Conservation (phyloP, 2,329 filamentous ascomycete genomes). For the Arthrobotrys musiformis region DNA sequence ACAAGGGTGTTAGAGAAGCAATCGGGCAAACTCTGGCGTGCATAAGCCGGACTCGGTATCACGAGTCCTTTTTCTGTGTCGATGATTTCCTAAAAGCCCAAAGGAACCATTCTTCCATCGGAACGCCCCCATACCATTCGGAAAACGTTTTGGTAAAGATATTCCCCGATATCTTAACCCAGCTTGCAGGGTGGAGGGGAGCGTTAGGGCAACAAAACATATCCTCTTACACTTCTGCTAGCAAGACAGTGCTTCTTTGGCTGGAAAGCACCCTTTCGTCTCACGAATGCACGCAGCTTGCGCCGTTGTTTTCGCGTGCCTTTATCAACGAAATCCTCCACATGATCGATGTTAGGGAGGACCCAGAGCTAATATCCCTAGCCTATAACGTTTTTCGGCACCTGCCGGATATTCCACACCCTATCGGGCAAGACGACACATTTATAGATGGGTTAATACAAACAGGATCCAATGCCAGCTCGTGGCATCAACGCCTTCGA, state of each 20-base stretch:
- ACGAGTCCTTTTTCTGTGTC: conserved; percentile 90
- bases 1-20: conserved; percentile 94
- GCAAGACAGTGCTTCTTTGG: conserved; percentile 96
- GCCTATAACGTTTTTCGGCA: conserved; percentile 98
- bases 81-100: conserved; percentile 79
- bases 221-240: conserved; percentile 92
- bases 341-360: conserved; percentile 99
- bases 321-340: conserved; percentile 94
- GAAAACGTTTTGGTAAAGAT: conserved; percentile 77
- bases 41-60: conserved; percentile 90
- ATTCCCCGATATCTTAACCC: conserved; percentile 78
- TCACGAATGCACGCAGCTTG: conserved; percentile 89
- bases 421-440: conserved; percentile 81
- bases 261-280: conserved; percentile 90
- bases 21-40: conserved; percentile 89
- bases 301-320: conserved; percentile 86
- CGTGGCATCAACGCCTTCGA: conserved; percentile 94
- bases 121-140: conserved; percentile 83
- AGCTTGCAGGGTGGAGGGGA: conserved; percentile 86
- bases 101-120: conserved; percentile 81
- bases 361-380: conserved; percentile 90
- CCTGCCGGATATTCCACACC: conserved; percentile 92
- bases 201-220: conserved; percentile 88
- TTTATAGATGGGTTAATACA: conserved; percentile 88
- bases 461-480: conserved; percentile 83